Base-by-base conservation (phyloP, 805 yeast genomes). In the Kluyveromyces aestuarii region DNA sequence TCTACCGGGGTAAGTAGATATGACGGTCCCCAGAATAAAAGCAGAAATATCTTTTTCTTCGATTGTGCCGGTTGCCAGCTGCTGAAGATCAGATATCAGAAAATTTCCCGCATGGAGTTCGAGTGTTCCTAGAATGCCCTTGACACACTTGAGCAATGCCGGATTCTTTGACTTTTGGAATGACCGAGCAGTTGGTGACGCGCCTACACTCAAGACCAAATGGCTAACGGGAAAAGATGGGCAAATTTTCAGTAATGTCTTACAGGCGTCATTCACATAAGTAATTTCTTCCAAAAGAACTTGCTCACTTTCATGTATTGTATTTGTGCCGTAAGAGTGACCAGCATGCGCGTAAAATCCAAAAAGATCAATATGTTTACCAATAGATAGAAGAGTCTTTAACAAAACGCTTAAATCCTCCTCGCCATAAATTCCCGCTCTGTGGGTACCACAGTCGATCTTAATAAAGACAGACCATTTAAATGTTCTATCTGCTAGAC, bases 81-180 rank as follows among this genome's bases (percentile, higher is more conserved):
- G 93, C 60, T 86, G 95, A 47, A 84, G 66, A 60, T 86, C 95
- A 57, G 84, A 79, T 58, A 81, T 75, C 2, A 82, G 75, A 58
- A 82, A 85, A 60, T 85, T 84, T 11, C 95, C 95, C n/a, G 91
- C 90, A 61, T 85, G 95, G 16, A 85, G 60, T 59, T 85, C 93
- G 38, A 85, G 64, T 1, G 60, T 57, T 5, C 81, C 82, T 17
- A 55, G 51, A 16, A 71, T 50, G 6, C 58, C 51, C 2, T 59
- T 59, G 13, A 58, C 41, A 18, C 45, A 46, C 19, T 46, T 45
- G 18, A 35, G 38, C 13, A 50, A 55, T 41, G 35, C 47, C 36
- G 42, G 48, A 14, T 48, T 46, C 10, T 50, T 48, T 14, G 50
- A 57, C 43, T 46, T 47, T 27, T 50, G 67, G 67, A 25, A 69